These are phyloP conservation scores for Phialemoniopsis sp. DNA, from an alignment of 2,329 filamentous ascomycete genomes.

Conservation along the genomic window DNA sequence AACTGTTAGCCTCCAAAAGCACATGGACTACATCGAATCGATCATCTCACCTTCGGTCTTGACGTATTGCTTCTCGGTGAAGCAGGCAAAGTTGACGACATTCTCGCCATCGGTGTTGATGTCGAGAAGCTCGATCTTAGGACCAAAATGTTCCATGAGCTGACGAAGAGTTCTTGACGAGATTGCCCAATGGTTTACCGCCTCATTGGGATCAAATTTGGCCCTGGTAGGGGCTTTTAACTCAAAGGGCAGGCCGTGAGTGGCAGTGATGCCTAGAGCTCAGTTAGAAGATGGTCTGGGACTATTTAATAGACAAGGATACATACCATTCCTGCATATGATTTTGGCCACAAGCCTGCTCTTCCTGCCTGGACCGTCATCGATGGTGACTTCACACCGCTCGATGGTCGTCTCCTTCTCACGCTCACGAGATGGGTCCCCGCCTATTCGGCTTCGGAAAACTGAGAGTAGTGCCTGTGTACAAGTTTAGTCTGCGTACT, in stretches of 20 bases:
- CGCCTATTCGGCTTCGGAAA: constrained; percentile 61
- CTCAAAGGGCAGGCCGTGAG: constrained; percentile 73
- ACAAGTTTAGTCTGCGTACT: no score
- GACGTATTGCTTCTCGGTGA: constrained; percentile 68
- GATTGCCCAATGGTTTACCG: constrained; percentile 68
- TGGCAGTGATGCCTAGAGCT: constrained; percentile 63
- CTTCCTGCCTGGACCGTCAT: constrained; percentile 66
- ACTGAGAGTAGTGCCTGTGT: constrained; percentile 68
- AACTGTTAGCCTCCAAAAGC: constrained; percentile 8
- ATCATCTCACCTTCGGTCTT: constrained; percentile 53
- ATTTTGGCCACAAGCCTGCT: constrained; percentile 74
- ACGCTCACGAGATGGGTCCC: constrained; percentile 51
- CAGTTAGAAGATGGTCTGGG: constrained; percentile 11
- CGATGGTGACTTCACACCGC: constrained; percentile 68
- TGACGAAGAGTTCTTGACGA: constrained; percentile 67
- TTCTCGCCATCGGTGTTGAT: constrained; percentile 71
- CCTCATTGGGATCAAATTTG: constrained; percentile 64
- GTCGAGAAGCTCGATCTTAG: constrained; percentile 76
- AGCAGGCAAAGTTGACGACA: constrained; percentile 73
- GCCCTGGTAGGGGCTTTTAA: constrained; percentile 70
- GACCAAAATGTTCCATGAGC: constrained; percentile 76
- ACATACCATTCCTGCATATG: constrained; percentile 64
- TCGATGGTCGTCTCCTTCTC: constrained; percentile 70
- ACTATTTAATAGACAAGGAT: neutral
- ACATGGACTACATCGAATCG: neutral